Percentiles rank a stretch among this genome's conserved stretches.
phyloP scores from a whole-genome alignment of 2,329 filamentous ascomycete species.

The Ploettnerulaceae sp. region DNA sequence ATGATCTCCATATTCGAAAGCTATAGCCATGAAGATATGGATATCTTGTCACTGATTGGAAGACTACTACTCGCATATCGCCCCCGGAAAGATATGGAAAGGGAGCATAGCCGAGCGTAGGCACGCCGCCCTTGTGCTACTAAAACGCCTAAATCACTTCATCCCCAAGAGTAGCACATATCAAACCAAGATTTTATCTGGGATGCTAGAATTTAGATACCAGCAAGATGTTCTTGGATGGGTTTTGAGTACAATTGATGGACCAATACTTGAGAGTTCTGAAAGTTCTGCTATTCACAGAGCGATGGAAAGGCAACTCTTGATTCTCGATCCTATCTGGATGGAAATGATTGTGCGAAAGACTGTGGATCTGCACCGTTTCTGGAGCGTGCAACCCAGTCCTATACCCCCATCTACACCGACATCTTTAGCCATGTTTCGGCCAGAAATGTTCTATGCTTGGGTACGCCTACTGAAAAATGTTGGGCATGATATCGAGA shows the following conservation, averaged over 20 bases:
- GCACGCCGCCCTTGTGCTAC: neutral
- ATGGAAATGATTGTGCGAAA: slow-evolving; percentile 5
- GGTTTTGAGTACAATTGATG: neutral
- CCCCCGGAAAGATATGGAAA: slow-evolving; percentile 1
- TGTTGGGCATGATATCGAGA: neutral
- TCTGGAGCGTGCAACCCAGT: neutral
- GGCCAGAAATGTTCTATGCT: slow-evolving; percentile 1
- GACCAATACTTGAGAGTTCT: neutral
- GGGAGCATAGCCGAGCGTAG: neutral
- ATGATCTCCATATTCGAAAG: slow-evolving; percentile 8
- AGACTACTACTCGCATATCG: slow-evolving; percentile 6
- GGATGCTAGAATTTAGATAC: neutral
- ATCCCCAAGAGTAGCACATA: neutral
- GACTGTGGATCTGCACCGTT: slow-evolving; percentile 7
- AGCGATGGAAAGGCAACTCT: slow-evolving; percentile 4
- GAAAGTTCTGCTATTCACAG: neutral
- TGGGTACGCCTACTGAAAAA: slow-evolving; percentile 6
- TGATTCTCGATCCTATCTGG: neutral
- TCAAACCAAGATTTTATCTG: neutral
- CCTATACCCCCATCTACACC: neutral
- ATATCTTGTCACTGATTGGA: neutral
- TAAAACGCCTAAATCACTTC: neutral
- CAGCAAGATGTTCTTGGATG: neutral
- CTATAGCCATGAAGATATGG: neutral
- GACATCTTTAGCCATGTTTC: slow-evolving; percentile 9